Conservation (phyloP, 2,329 filamentous ascomycete species). For the Epichloe coenophiala region DNA sequence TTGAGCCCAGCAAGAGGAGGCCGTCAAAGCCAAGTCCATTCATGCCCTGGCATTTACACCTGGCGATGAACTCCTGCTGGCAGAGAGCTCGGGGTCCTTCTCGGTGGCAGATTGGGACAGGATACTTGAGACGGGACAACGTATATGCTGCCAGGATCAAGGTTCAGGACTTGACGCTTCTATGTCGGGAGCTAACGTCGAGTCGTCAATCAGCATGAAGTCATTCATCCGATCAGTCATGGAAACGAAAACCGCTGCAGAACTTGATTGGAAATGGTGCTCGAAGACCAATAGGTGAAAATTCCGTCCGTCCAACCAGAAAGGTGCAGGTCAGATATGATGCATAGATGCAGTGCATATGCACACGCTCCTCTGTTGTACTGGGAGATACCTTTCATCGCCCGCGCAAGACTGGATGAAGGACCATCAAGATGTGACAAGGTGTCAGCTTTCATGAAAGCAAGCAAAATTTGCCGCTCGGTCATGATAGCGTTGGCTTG, state of each 20-base stretch:
- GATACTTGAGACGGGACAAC: conserved; percentile 50
- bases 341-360: not conserved
- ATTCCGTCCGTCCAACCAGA: not conserved
- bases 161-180: conserved; percentile 27
- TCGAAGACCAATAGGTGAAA: not conserved
- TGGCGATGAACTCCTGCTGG: conserved; percentile 56
- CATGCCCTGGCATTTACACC: conserved; percentile 81
- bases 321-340: not conserved
- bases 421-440: not conserved
- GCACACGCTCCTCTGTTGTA: not conserved
- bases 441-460: not conserved
- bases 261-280: conserved; percentile 44
- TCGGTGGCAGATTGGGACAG: conserved; percentile 62
- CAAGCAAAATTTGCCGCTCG: not conserved
- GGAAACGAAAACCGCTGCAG: conserved; percentile 37
- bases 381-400: not conserved
- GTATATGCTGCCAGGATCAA: conserved; percentile 43
- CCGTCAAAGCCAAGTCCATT: conserved; percentile 51
- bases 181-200: conserved; percentile 30
- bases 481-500: not conserved
- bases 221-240: conserved; percentile 49
- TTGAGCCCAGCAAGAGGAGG: conserved; percentile 49
- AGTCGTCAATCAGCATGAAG: conserved; percentile 35
- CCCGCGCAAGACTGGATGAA: not conserved
- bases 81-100: conserved; percentile 73